Base-by-base conservation (phyloP, 805 yeast genomes). In the Jamesozyma piceae region DNA sequence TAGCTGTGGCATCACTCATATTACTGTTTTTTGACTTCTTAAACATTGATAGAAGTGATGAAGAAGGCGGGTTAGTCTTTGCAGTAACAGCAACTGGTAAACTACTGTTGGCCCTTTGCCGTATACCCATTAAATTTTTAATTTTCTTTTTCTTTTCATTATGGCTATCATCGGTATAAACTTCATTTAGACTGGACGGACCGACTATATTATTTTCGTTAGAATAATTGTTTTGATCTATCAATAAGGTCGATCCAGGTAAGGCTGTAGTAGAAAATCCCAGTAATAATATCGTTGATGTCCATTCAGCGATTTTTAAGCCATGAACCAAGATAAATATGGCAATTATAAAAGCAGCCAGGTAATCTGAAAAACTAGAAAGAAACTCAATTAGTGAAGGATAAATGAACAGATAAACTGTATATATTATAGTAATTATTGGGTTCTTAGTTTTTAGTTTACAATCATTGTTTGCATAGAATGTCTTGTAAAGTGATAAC, bases 371-470 rank as follows among this genome's bases (percentile, higher is more conserved):
- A 2, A 51, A 38, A 31, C 37, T 49, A 1, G 61, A 51, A 5
- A 48, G 21, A 6, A 32, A 20, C 15, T 52, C 43, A 14, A 49
- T 41, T 21, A 62, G 38, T 19, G 46, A 36, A 9, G 66, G 66
- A 36, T 47, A 57, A 9, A 50, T 37, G n/a, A 53, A 41, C 31
- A 62, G 41, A 41, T 62, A 62, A 4, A 48, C 15, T 3, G 61
- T 53, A 44, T 60, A 62, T 8, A 54, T 40, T 20, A 59, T 50
- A 1, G 66, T 60, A 11, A 62, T 55, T 9, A 62, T 24, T 27
- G 66, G 63, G 40, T 59, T 60, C 34, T 59, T 60, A 1, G 62
- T 59, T 43, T 62, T 62, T 27, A 55, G 46, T 38, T 53, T 56
- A 21, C 58, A 55, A 43, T 56, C 53, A 20, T 51, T 50, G 30